These are phyloP conservation scores for Aspergillus fumigatus DNA, from an alignment of 2,329 filamentous ascomycete species.

Conservation along the genomic window DNA sequence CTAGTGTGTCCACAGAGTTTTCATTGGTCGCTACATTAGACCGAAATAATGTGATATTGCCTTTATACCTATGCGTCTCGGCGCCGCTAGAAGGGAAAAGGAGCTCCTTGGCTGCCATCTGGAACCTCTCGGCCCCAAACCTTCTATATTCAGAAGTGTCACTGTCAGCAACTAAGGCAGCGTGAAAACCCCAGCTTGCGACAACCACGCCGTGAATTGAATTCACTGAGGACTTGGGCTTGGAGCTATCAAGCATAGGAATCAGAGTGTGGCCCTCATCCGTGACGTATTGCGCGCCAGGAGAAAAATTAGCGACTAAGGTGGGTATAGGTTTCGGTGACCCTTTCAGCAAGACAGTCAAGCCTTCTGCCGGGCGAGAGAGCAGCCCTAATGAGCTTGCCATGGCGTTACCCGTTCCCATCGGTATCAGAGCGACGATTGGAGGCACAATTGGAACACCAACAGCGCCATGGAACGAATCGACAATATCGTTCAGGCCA, in stretches of 20 bases:
- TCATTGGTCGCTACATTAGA: conserved; percentile 14
- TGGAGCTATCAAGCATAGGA: conserved; percentile 12
- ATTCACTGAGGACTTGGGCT: conserved; percentile 27
- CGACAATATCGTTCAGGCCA: conserved; percentile 76
- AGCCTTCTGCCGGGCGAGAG: conserved; percentile 33
- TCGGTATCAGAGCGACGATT: conserved; percentile 51
- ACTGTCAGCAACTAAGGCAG: conserved; percentile 82
- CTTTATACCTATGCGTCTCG: conserved; percentile 54
- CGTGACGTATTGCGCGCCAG: conserved; percentile 46
- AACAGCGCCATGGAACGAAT: conserved; percentile 48
- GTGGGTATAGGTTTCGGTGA: conserved; percentile 52
- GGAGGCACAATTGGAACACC: conserved; percentile 44
- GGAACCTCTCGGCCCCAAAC: conserved; percentile 72
- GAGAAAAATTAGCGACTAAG: conserved; percentile 60
- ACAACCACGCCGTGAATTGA: conserved; percentile 71
- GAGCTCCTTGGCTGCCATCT: conserved; percentile 75
- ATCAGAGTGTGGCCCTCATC: conserved; percentile 44
- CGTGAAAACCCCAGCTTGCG: conserved; percentile 84
- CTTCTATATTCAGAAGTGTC: conserved; percentile 77
- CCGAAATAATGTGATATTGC: conserved; percentile 45
- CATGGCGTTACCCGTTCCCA: conserved; percentile 48
- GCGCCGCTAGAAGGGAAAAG: conserved; percentile 55
- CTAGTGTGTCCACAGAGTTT: conserved; percentile 28
- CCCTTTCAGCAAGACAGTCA: conserved; percentile 60
- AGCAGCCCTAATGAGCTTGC: conserved; percentile 36